Evolutionary conservation across 352 stramenopile genomes (phyloP), one percentile per base, ranked within the genome.

Genomic region (Pythium insidiosum): DNA sequence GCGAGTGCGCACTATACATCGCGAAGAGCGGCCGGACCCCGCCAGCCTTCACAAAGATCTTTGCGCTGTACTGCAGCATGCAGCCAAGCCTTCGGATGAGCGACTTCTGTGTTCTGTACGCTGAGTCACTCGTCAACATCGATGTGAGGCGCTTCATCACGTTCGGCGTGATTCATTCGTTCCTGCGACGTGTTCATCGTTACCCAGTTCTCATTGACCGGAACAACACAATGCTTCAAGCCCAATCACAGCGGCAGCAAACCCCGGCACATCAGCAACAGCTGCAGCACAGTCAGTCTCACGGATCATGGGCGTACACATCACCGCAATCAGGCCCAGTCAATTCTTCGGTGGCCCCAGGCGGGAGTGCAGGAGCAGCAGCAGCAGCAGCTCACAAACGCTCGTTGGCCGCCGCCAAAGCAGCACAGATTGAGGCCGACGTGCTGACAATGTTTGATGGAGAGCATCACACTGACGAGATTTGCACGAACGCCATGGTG

Each of bases 161-260:
- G 3, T 96, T 95, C 36, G 85, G 85, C 1, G 58, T 95, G 11
- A 89, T 95, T 25, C 78, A 95, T 55, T 64, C 67, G 3, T 89
- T 95, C 28, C 40, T 96, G 21, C 57, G 82, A 7, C 75, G 85
- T 28, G 78, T 96, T 34, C 83, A 95, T 48, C 76, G 75, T 16
- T 94, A 91, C 33, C 85, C 85, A 4, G 71, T 95, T 30, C 63
- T 56, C 42, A 79, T 79, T 31, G 69, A 84, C 38, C 66, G 66
- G 22, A 45, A 20, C 52, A 60, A 30, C 6, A 40, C n/a, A n/a
- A n/a, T n/a, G n/a, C n/a, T n/a, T n/a, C n/a, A 40, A 28, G 22
- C 23, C 21, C 58, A 61, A 47, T 15, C 24, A 1, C 64, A 70
- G 18, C 59, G 54, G 11, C 21, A 29, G 18, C 50, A n/a, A n/a